Percentiles rank a stretch among this genome's conserved stretches.
phyloP scores from a whole-genome alignment of 352 stramenopile genomes.

The Pythium brassicae region DNA sequence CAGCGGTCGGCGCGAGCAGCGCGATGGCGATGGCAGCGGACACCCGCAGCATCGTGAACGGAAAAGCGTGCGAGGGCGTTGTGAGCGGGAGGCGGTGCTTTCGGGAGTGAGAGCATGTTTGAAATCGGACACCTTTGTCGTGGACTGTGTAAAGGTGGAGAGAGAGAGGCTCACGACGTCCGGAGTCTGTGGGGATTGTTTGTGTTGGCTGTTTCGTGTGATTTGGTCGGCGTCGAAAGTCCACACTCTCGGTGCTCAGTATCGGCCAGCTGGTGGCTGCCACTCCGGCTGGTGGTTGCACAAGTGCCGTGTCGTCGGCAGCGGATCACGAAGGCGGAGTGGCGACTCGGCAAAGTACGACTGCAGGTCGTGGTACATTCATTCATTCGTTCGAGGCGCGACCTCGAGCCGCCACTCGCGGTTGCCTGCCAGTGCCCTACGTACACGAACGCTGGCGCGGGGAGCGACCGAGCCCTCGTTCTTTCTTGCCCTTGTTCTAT shows the following conservation, averaged over 20 bases:
- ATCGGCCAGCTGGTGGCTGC: background rate
- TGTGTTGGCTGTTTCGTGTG: too few species aligned
- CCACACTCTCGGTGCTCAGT: background rate
- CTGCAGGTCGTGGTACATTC: too few species aligned
- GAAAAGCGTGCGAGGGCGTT: background rate
- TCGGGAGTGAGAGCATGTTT: background rate
- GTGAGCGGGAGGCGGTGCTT: background rate
- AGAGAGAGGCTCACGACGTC: background rate
- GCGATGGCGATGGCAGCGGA: background rate
- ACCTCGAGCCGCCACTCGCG: too few species aligned
- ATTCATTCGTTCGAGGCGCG: too few species aligned
- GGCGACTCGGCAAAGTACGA: background rate
- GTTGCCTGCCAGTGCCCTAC: too few species aligned
- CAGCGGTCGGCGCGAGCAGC: slow-evolving; percentile 9
- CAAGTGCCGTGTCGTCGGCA: background rate
- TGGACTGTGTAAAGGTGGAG: background rate
- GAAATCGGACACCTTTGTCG: background rate
- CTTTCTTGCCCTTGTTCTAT: slow-evolving; percentile 2
- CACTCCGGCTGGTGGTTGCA: background rate
- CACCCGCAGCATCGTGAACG: background rate
- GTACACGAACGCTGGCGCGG: too few species aligned
- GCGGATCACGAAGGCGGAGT: too few species aligned
- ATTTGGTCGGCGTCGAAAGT: too few species aligned
- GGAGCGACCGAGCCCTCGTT: too few species aligned
- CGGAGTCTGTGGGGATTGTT: background rate